Evolutionary conservation across 768 basidiomycete species (phyloP), one percentile per base, ranked within the genome.

Genomic region (Podaxis sp.): DNA sequence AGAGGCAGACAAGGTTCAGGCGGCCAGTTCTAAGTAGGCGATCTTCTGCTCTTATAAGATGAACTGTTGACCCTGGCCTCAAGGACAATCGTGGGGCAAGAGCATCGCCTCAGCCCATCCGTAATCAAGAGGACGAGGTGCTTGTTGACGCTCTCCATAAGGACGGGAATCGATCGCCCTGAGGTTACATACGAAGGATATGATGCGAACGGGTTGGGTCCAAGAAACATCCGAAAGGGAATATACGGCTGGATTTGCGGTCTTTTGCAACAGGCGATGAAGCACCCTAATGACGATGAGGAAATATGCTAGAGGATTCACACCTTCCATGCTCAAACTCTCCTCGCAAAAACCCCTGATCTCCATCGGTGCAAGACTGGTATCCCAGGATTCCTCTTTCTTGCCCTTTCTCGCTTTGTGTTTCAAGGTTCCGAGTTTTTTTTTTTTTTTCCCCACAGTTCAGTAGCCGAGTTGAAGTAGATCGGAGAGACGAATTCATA

Each of bases 401-500:
- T 73, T 70, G 19, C 73, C 71, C 63, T 80, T 77, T 15, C 71
- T 70, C 0, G 70, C 63, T 51, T 78, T 79, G 6, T 76, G 75
- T 52, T 75, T 79, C 57, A 82, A 72, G 2, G 66, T 67, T 9
- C 69, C 64, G 2, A 84, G 64, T 64, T 80, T 84, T 43, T 72
- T 74, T 1, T 65, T 43, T 73, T 74, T 1, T 24, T 24, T 24
- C 2, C 24, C 24, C 65, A 53, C 9, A 85, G 68, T 17, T 77
- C 75, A 0, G 70, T 55, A 3, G 17, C 19, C 6, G 64, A 67
- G 52, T 55, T 15, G 56, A 85, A 85, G 47, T 73, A 68, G 37
- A 84, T 80, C 0, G 83, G 83, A 0, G 83, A 84, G 7, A 85
- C 65, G 0, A 82, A 83, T 27, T 76, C 72, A 59, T 81, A 82